Evolutionary conservation across 192 early-diverging fungal species (phyloP).

Genomic region (Coemansia sp.): DNA sequence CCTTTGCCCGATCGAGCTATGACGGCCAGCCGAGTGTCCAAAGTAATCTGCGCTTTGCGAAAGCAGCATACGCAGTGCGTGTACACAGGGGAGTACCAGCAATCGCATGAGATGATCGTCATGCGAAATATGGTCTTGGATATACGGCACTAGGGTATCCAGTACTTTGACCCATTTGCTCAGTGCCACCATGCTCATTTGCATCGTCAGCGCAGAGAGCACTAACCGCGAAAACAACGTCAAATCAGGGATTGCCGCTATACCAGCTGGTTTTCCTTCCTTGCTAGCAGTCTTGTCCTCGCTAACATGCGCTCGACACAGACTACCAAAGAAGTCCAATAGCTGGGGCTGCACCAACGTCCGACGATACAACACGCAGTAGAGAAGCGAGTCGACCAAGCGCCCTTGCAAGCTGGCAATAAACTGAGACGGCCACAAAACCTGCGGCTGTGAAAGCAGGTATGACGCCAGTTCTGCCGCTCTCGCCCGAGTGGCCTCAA

Average conservation of each 20-base stretch:
- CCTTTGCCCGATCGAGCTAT: constrained; percentile 13
- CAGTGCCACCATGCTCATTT: constrained; percentile 32
- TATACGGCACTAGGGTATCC: constrained; percentile 15
- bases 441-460: constrained; percentile 13
- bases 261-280: constrained; percentile 12
- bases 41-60: constrained; percentile 38
- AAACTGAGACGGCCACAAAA: constrained; percentile 24
- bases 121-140: constrained; percentile 23
- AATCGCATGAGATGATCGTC: constrained; percentile 18
- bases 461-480: constrained; percentile 28
- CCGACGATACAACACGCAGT: constrained; percentile 30
- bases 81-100: constrained; percentile 44
- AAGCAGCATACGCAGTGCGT: constrained; percentile 35
- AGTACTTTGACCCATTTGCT: constrained; percentile 37
- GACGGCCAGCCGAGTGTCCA: constrained; percentile 7
- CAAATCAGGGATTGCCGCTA: constrained; percentile 10
- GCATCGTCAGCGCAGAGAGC: constrained; percentile 43
- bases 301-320: constrained; percentile 9
- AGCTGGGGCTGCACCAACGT: constrained; percentile 36
- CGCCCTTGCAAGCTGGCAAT: constrained; percentile 25
- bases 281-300: background rate
- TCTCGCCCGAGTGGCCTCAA: constrained; percentile 27
- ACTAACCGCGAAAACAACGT: constrained; percentile 31
- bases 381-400: constrained; percentile 33
- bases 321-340: constrained; percentile 28